Conservation (phyloP, 345 rosid genomes). For the Brassica juncea region DNA sequence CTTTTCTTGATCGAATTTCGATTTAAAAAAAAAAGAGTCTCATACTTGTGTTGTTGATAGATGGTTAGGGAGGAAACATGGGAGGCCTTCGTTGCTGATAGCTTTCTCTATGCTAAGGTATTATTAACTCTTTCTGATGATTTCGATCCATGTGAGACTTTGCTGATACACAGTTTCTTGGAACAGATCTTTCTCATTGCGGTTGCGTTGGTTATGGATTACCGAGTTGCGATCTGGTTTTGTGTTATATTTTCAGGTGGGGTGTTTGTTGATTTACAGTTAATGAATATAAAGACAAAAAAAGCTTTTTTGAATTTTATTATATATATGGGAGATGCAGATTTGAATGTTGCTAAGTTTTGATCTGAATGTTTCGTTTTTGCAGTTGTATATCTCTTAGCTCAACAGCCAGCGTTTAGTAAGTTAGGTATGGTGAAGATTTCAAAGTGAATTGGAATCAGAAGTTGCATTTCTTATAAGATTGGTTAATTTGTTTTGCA, state of each 20-base stretch:
- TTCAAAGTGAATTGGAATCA: background rate
- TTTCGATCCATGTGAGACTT: background rate
- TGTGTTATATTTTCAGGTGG: constrained; percentile 64
- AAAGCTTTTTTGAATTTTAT: background rate
- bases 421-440: constrained; percentile 57
- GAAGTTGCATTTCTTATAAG: background rate
- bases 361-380: constrained; percentile 17
- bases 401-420: constrained; percentile 69
- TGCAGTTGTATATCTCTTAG: constrained; percentile 68
- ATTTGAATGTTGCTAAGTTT: background rate
- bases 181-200: constrained; percentile 73
- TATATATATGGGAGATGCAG: background rate
- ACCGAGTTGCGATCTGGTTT: constrained; percentile 75
- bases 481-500: constrained; percentile 36
- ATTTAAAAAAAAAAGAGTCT: background rate
- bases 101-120: constrained; percentile 71
- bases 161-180: constrained; percentile 4
- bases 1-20: background rate
- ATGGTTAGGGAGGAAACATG: constrained; percentile 70
- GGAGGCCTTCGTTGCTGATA: constrained; percentile 72
- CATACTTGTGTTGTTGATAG: constrained; percentile 41
- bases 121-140: constrained; percentile 5
- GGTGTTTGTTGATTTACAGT: background rate
- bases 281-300: background rate
- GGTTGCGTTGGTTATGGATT: constrained; percentile 63